Base-by-base conservation (phyloP, 2,329 filamentous ascomycete genomes). In the Neopestalotiopsis sp. region DNA sequence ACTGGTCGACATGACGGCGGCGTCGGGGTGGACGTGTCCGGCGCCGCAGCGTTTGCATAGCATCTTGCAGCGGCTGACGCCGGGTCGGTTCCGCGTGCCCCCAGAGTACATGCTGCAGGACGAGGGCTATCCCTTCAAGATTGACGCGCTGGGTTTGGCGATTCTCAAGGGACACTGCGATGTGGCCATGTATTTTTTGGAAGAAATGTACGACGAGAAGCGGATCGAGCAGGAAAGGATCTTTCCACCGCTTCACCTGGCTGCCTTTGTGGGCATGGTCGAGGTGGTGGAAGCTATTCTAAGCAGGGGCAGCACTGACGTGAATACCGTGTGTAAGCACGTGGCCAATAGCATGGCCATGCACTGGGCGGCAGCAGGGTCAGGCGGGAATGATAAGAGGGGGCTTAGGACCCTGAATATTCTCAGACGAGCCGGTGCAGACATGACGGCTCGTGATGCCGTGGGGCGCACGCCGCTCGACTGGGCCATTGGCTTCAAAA, bases 401-500 rank as follows among this genome's bases (percentile, higher is more conserved):
- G 13, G 40, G 12, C 24, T 28, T 3, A 28, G 3, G 24, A 62
- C 59, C 12, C 17, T 62, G n/a, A 24, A 12, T 17, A 2, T 62
- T 12, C 59, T 62, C 59, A 62, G 24, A 5, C 9, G 9, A 24
- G 13, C 4, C 17, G 59, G 59, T n/a, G 59, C 59, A 28, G 59
- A 62, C 24, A 13, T 24, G 9, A 12, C 30, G 10, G 13, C 40
- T 14, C n/a, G 30, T 10, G 59, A 62, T 30, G 0, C n/a, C 32
- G 14, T 24, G 7, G 59, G 34, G 12, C 59, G 34, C 17, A 42
- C 59, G 34, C 14, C 59, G 10, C 59, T 62, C 20, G 59, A 62
- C 30, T 62, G 59, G 59, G 59, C 59, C 5, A 62, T 62, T n/a
- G 59, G 59, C 13, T 62, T 62, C 34, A 62, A 62, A 14, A 34